These are phyloP conservation scores for Paecilomyces dactylethromorphus DNA, from an alignment of 2,329 filamentous ascomycete genomes.

Conservation along the genomic window DNA sequence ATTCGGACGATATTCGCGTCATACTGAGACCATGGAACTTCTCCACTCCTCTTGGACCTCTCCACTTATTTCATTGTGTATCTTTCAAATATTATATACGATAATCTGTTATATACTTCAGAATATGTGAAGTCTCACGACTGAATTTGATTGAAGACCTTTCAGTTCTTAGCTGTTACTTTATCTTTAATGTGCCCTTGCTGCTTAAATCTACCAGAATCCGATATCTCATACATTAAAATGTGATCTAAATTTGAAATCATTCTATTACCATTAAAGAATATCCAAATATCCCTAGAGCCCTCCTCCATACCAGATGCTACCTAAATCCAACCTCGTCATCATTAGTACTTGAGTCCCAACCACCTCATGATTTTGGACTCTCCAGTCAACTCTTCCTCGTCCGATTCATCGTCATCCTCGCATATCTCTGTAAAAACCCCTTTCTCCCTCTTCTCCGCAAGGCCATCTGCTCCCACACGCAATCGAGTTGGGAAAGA, in stretches of 20 bases:
- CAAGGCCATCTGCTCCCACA: conserved; percentile 2
- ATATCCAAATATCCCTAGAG: background rate
- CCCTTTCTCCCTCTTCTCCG: conserved; percentile 4
- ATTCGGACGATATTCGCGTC: no score
- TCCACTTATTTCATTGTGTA: background rate
- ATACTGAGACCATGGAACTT: background rate
- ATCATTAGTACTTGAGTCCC: background rate
- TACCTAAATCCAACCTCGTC: background rate
- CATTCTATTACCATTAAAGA: background rate
- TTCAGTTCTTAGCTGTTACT: no score
- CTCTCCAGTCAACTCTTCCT: background rate
- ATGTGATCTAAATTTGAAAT: background rate
- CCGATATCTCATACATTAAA: no score
- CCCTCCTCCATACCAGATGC: background rate
- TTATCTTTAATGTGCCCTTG: no score
- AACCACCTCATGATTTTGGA: background rate
- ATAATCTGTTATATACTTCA: background rate
- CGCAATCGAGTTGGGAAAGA: conserved; percentile 9
- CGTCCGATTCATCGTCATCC: background rate
- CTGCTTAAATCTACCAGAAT: no score
- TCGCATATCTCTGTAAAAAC: background rate
- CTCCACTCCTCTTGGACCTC: background rate
- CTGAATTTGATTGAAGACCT: no score
- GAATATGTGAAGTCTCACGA: background rate
- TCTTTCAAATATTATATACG: background rate